These are phyloP conservation scores for Elsinoe batatas DNA, from an alignment of 2,329 filamentous ascomycete species.

Conservation along the genomic window DNA sequence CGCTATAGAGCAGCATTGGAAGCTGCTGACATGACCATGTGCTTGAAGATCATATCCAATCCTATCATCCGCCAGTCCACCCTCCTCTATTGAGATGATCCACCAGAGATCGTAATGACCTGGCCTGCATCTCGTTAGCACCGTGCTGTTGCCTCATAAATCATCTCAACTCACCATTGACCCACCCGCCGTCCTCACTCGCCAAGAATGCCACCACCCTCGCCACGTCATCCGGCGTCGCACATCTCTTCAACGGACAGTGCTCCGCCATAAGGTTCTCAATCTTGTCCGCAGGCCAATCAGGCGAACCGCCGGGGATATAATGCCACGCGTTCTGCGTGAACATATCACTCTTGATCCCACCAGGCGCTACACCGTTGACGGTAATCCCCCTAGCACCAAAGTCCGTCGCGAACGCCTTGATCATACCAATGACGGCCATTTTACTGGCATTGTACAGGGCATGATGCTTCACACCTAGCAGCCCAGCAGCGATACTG, in stretches of 20 bases:
- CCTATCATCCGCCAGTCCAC: neutral
- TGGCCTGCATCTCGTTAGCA: slow-evolving; percentile 25
- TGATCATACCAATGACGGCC: slow-evolving; percentile 62
- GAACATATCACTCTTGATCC: slow-evolving; percentile 71
- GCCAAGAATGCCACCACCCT: slow-evolving; percentile 32
- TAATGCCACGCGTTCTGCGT: slow-evolving; percentile 37
- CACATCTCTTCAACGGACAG: slow-evolving; percentile 41
- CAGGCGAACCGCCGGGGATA: slow-evolving; percentile 40
- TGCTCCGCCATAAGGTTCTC: slow-evolving; percentile 41
- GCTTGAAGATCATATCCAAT: neutral
- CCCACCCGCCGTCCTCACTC: slow-evolving; percentile 31
- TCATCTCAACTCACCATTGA: slow-evolving; percentile 25
- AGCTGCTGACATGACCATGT: no score
- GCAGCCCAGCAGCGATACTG: slow-evolving; percentile 57
- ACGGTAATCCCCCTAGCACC: slow-evolving; percentile 58
- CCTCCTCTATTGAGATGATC: slow-evolving; percentile 28
- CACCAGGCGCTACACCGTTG: slow-evolving; percentile 63
- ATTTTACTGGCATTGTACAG: slow-evolving; percentile 65
- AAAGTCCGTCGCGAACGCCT: slow-evolving; percentile 62
- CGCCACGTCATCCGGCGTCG: slow-evolving; percentile 36
- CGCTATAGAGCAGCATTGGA: no score
- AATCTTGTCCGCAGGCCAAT: slow-evolving; percentile 41
- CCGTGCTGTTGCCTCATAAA: neutral
- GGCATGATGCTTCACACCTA: slow-evolving; percentile 60
- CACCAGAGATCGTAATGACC: slow-evolving; percentile 35